A percentile compares a stretch with the other conserved stretches of the same genome.
Conservation (phyloP, 192 early-diverging fungal species). For the Thamnidium elegans region DNA sequence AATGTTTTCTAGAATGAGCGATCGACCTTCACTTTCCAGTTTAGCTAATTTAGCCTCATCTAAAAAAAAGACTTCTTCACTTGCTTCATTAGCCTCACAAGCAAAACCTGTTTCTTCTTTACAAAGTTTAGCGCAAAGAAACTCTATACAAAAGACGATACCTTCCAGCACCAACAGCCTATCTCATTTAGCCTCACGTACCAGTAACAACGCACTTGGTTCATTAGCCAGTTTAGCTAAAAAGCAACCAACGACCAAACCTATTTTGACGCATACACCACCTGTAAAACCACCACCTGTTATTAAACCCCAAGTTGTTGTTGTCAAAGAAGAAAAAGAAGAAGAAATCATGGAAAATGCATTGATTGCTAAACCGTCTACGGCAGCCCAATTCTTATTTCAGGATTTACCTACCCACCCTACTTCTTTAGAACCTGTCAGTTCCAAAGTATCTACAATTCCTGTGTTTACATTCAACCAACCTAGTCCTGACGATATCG, state of each 20-base stretch:
- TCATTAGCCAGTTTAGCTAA: background rate
- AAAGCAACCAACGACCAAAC: background rate
- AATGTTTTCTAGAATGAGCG: no score
- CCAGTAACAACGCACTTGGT: background rate
- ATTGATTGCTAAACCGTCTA: slow-evolving; percentile 36
- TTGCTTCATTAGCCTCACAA: background rate
- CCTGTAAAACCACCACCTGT: background rate
- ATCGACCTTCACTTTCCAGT: slow-evolving; percentile 10
- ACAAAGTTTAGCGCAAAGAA: slow-evolving; percentile 8
- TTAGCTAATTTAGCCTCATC: background rate
- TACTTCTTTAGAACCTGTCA: slow-evolving; percentile 20
- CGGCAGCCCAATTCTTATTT: slow-evolving; percentile 38
- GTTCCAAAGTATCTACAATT: slow-evolving; percentile 1
- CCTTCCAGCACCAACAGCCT: slow-evolving; percentile 5
- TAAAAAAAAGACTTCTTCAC: background rate
- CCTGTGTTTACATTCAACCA: slow-evolving; percentile 65
- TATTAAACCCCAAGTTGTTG: background rate
- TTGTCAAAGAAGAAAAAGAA: background rate
- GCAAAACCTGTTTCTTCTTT: slow-evolving; percentile 13
- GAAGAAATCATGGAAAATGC: slow-evolving; percentile 1
- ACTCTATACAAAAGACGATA: background rate
- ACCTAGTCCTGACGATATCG: slow-evolving; percentile 84
- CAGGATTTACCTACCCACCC: slow-evolving; percentile 3
- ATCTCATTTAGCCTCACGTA: slow-evolving; percentile 17
- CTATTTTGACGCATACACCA: background rate